Conservation (phyloP, 1,284 basidiomycete species). For the Cryptococcus sp. region DNA sequence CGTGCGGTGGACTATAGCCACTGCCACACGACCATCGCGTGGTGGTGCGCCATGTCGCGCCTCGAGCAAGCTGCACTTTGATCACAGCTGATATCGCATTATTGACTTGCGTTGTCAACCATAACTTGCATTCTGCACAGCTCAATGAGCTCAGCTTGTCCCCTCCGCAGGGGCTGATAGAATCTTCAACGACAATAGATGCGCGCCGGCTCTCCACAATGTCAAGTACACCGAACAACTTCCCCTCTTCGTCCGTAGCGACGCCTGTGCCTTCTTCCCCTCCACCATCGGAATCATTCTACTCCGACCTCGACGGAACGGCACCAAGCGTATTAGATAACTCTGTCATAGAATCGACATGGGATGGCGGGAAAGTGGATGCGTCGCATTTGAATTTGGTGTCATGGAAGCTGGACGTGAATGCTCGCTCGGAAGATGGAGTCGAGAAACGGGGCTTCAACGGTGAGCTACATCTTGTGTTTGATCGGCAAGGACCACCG, state of each 20-base stretch:
- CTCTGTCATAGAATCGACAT: slow-evolving; percentile 27
- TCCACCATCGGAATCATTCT: slow-evolving; percentile 46
- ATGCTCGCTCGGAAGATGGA: slow-evolving; percentile 38
- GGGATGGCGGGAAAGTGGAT: slow-evolving; percentile 33
- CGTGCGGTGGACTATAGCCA: no score
- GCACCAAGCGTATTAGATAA: slow-evolving; percentile 44
- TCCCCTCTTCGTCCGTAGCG: slow-evolving; percentile 22
- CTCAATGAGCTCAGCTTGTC: no score
- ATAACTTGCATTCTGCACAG: no score
- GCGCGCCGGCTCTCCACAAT: slow-evolving; percentile 9
- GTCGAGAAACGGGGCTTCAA: slow-evolving; percentile 50
- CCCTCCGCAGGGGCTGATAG: no score
- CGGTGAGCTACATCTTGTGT: slow-evolving; percentile 23
- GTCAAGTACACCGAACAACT: slow-evolving; percentile 27
- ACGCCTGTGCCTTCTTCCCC: slow-evolving; percentile 42
- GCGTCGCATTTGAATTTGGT: slow-evolving; percentile 46
- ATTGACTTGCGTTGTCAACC: no score
- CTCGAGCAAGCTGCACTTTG: no score
- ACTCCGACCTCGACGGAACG: slow-evolving; percentile 50
- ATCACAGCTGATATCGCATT: no score
- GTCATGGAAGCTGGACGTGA: slow-evolving; percentile 48
- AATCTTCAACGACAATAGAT: no score
- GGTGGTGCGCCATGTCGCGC: no score
- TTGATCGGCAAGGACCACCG: not conserved
- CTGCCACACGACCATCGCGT: no score